phyloP scores from a whole-genome alignment of 176 grass and related monocot species.

The Bonia amplexicaulis region DNA sequence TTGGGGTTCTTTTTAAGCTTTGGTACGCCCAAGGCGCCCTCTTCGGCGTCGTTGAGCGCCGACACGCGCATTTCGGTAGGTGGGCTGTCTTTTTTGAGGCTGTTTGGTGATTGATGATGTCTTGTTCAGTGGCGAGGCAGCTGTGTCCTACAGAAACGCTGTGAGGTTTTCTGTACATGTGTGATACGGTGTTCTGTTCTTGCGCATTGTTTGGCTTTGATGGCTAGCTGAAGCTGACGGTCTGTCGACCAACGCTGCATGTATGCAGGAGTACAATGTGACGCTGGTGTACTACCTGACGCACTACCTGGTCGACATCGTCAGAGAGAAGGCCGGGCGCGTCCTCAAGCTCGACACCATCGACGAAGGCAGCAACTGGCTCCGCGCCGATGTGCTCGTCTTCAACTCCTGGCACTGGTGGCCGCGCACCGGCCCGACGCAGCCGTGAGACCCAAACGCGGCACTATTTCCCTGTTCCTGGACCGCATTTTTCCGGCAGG shows the following conservation, averaged over 20 bases:
- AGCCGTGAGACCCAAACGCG: conserved; percentile 27
- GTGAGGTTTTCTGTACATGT: neutral
- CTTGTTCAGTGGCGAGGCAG: neutral
- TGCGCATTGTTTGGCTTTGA: neutral
- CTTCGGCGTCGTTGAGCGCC: neutral
- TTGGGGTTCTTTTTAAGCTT: neutral
- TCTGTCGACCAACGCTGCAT: neutral
- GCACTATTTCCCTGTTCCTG: neutral
- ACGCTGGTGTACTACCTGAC: conserved; percentile 69
- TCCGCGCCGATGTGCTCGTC: conserved; percentile 65
- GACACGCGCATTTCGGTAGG: neutral
- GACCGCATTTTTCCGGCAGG: neutral
- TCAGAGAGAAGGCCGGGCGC: conserved; percentile 36
- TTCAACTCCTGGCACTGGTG: conserved; percentile 98
- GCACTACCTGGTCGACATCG: conserved; percentile 85
- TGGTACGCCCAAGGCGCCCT: neutral
- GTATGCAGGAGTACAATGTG: conserved; percentile 62
- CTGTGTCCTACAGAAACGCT: neutral
- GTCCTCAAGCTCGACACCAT: conserved; percentile 73
- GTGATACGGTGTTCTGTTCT: neutral
- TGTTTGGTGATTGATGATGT: neutral
- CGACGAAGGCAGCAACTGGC: conserved; percentile 38
- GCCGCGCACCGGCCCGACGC: conserved; percentile 46
- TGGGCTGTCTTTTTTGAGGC: neutral
- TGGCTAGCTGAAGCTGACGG: neutral